Percentiles rank a stretch among this genome's conserved stretches.
Evolutionary conservation across 2,329 filamentous ascomycete species (phyloP).

Genomic region (Truncatella angustata): DNA sequence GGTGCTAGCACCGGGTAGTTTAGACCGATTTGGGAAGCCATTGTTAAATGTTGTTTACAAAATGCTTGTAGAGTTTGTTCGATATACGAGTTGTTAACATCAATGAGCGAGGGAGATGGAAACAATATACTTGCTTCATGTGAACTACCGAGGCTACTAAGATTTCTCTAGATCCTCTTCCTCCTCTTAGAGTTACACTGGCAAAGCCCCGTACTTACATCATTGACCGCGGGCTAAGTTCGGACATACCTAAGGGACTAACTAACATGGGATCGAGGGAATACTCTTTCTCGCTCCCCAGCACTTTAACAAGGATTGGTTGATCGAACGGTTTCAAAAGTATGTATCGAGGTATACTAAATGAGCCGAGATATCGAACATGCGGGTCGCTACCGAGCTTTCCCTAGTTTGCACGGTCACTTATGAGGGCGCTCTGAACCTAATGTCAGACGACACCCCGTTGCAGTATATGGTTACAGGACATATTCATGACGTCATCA

Average conservation of each 20-base stretch:
- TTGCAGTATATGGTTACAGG: too few relatives aligned
- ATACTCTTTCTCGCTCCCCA: not conserved
- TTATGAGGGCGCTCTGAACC: too few relatives aligned
- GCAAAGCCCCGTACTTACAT: slow-evolving; percentile 1
- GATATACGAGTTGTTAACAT: too few relatives aligned
- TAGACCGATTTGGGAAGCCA: slow-evolving; percentile 10
- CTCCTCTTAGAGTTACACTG: not conserved
- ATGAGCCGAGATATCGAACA: too few relatives aligned
- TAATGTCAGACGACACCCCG: too few relatives aligned
- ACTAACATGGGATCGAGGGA: too few relatives aligned
- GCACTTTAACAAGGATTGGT: not conserved
- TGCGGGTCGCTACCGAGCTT: too few relatives aligned
- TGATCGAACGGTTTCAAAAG: not conserved
- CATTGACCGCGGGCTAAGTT: slow-evolving; percentile 2
- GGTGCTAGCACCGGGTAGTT: slow-evolving; percentile 14
- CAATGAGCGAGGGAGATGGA: not conserved
- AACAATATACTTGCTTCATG: not conserved
- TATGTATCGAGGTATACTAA: too few relatives aligned
- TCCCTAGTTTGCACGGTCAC: too few relatives aligned
- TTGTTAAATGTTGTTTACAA: not conserved
- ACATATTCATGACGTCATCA: too few relatives aligned
- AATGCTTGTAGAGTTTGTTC: not conserved
- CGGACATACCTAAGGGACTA: not conserved
- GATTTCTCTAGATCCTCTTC: not conserved
- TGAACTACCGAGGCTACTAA: not conserved